Base-by-base conservation (phyloP, 805 yeast species). In the Schwanniomyces pseudopolymorphus region DNA sequence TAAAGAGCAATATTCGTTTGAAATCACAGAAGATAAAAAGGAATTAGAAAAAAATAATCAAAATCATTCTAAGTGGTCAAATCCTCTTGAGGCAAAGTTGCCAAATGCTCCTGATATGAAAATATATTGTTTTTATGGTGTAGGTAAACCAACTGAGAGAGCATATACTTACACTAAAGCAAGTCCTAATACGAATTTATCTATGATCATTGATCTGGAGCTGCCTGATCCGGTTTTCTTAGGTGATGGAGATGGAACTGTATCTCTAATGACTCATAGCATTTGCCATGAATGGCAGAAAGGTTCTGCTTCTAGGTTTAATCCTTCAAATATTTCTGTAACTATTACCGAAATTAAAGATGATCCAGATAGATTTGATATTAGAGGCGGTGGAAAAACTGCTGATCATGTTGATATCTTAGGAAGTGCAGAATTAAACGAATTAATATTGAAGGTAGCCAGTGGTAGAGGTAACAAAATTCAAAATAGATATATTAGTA, bases 361-460 rank as follows among this genome's bases (percentile, higher is more conserved):
- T 59, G 95, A 91, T 61, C 99, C 99, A 0, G 96, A 89, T 59
- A 72, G 88, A 54, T 90, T 87, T 58, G 99, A 94, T 69, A 87
- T 94, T 27, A 79, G 99, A 53, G 99, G 99, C 21, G 99, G 99
- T 11, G 95, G 97, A 9, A 87, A 87, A 62, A 92, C 97, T 0
- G 97, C 98, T 1, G 99, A 94, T 58, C 99, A 94, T 65, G 99
- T 94, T 24, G 99, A 94, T 62, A 91, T 94, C 40, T 73, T 94
- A 40, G 99, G 99, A 2, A 83, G 96, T 51, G 89, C 97, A 0
- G 96, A 86, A 60, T 72, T 94, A 62, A 94, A 94, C 61, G 99
- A 94, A 60, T 70, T 91, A 58, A 73, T 94, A 10, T 70, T 92
- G 45, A 79, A 79, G 50, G 89, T 94, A 14, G 97, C 91, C 1